phyloP scores from a whole-genome alignment of 768 basidiomycete species.

The Hirschioporus abietinus region DNA sequence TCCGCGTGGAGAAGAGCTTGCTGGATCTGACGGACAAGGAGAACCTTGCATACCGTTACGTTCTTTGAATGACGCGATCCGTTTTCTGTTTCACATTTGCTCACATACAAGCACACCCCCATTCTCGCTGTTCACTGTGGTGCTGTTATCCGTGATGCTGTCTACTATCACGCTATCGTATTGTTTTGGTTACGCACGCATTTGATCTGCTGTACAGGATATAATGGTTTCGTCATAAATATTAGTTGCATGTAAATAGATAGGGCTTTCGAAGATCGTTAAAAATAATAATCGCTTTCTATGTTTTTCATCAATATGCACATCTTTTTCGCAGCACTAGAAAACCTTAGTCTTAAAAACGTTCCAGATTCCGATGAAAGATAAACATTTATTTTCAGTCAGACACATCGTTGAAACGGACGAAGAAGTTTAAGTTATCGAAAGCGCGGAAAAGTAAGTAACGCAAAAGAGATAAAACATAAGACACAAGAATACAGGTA shows the following conservation, averaged over 20 bases:
- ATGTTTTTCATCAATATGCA: background rate
- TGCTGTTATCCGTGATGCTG: background rate
- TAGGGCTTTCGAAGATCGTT: background rate
- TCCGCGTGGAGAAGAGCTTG: conserved; percentile 15
- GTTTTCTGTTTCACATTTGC: background rate
- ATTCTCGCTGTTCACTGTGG: background rate
- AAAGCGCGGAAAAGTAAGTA: background rate
- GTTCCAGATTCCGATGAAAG: too few relatives aligned
- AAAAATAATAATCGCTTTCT: background rate
- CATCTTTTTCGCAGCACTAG: too few relatives aligned
- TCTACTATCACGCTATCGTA: background rate
- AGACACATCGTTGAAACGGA: background rate
- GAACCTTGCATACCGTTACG: conserved; percentile 15
- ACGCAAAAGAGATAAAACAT: background rate
- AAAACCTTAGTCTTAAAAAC: too few relatives aligned
- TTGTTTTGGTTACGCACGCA: background rate
- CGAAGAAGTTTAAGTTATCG: background rate
- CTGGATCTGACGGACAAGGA: conserved; percentile 17
- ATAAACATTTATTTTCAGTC: background rate
- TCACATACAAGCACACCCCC: background rate
- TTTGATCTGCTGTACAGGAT: background rate
- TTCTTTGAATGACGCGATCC: conserved; percentile 4
- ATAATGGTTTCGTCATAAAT: background rate
- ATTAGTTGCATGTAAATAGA: background rate
- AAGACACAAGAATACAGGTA: background rate